Percentiles rank a stretch among this genome's conserved stretches.
Conservation (phyloP, 2,329 filamentous ascomycete genomes). For the Diaporthe capsici region DNA sequence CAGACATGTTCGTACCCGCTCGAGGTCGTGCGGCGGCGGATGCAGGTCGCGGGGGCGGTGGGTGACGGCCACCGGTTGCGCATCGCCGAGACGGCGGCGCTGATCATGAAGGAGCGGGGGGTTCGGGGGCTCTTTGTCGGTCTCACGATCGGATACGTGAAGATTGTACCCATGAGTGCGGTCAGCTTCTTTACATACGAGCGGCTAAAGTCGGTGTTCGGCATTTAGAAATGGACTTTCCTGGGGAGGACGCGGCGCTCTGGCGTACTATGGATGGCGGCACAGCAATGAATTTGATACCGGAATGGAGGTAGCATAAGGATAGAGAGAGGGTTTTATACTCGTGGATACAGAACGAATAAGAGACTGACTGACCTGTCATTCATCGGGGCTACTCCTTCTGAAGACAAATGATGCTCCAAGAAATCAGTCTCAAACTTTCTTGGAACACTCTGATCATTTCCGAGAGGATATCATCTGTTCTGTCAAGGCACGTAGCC, state of each 20-base stretch:
- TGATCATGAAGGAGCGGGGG: constrained; percentile 83
- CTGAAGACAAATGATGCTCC: background rate
- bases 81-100: constrained; percentile 82
- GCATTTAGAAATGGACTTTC: constrained; percentile 65
- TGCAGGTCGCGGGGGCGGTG: constrained; percentile 96
- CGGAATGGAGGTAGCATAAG: constrained; percentile 12
- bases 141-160: constrained; percentile 93
- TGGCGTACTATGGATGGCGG: constrained; percentile 36
- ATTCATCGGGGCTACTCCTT: background rate
- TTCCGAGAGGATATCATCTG: background rate
- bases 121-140: constrained; percentile 91
- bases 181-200: constrained; percentile 77
- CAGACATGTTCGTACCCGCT: constrained; percentile 95
- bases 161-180: constrained; percentile 91
- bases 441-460: background rate
- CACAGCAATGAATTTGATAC: constrained; percentile 36
- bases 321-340: background rate
- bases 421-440: rapidly evolving
- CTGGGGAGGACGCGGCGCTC: constrained; percentile 31
- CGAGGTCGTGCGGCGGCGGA: constrained; percentile 90
- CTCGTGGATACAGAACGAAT: background rate
- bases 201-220: constrained; percentile 73
- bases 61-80: constrained; percentile 86
- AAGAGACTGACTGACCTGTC: background rate
- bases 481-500: background rate